Evolutionary conservation across 371 early-diverging fungal genomes (phyloP).

Genomic region (Conidiobolus incongruus): DNA sequence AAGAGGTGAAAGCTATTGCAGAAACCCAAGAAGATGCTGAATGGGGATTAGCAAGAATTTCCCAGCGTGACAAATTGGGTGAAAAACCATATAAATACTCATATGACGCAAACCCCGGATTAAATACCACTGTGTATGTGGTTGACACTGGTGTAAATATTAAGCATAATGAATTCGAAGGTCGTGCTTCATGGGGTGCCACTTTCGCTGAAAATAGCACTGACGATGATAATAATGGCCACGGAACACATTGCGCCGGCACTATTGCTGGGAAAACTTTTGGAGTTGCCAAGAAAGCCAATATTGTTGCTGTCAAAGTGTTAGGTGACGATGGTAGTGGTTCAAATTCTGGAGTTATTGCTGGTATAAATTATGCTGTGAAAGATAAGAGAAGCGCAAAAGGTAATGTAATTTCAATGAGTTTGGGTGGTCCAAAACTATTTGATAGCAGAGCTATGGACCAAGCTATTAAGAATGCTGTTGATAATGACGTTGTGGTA

Average conservation of each 20-base stretch:
- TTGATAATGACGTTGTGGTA: constrained; percentile 63
- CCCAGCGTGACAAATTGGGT: constrained; percentile 51
- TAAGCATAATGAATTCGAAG: too few species aligned
- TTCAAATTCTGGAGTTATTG: constrained; percentile 51
- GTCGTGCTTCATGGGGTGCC: constrained; percentile 67
- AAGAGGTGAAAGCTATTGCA: constrained; percentile 43
- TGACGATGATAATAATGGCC: constrained; percentile 68
- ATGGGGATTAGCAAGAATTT: constrained; percentile 84
- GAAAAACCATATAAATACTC: too few species aligned
- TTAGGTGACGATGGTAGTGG: constrained; percentile 69
- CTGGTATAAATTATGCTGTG: constrained; percentile 49
- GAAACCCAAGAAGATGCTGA: constrained; percentile 57
- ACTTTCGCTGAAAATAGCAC: constrained; percentile 48
- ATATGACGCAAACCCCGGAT: constrained; percentile 48
- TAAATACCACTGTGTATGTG: constrained; percentile 68
- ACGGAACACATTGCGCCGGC: constrained; percentile 92
- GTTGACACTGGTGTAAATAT: too few species aligned
- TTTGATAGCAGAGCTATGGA: constrained; percentile 85
- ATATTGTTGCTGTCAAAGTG: constrained; percentile 85
- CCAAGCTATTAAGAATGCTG: constrained; percentile 59
- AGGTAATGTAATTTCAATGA: constrained; percentile 28
- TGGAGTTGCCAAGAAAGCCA: constrained; percentile 84
- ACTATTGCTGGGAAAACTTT: constrained; percentile 86
- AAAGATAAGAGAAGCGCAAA: constrained; percentile 14
- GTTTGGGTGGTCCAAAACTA: constrained; percentile 86